These are phyloP conservation scores for Boletus rubropictus DNA, from an alignment of 768 basidiomycete species.

Conservation along the genomic window DNA sequence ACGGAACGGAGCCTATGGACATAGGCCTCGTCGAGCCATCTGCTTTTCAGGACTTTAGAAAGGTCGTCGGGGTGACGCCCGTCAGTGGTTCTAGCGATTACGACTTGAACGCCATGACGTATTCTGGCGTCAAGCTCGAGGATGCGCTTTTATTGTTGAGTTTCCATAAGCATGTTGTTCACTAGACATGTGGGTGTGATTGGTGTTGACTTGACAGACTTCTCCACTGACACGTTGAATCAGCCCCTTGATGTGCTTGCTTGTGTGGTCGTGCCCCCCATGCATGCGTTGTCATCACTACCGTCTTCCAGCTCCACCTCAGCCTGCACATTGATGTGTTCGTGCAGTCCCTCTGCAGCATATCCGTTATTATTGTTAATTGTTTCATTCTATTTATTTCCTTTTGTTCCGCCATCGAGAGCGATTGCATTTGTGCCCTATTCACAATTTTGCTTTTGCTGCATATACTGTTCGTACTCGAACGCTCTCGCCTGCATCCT, in stretches of 20 bases:
- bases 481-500: slow-evolving; percentile 10
- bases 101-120: slow-evolving; percentile 27
- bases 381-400: slow-evolving; percentile 25
- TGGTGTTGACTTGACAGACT: neutral
- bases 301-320: slow-evolving; percentile 6
- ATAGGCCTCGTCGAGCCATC: slow-evolving; percentile 37
- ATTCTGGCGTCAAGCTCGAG: slow-evolving; percentile 59
- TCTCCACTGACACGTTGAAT: slow-evolving; percentile 9
- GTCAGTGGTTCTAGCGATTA: slow-evolving; percentile 22
- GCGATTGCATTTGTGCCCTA: slow-evolving; percentile 7
- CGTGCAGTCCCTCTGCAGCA: slow-evolving; percentile 19
- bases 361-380: slow-evolving; percentile 36
- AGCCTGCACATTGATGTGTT: slow-evolving; percentile 7
- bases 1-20: slow-evolving; percentile 28
- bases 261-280: slow-evolving; percentile 20
- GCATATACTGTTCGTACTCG: slow-evolving; percentile 12
- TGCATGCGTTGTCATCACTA: slow-evolving; percentile 5
- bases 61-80: slow-evolving; percentile 29
- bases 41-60: slow-evolving; percentile 45
- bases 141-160: slow-evolving; percentile 69
- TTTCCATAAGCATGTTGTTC: slow-evolving; percentile 65
- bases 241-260: slow-evolving; percentile 13
- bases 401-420: slow-evolving; percentile 2
- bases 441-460: slow-evolving; percentile 11
- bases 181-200: slow-evolving; percentile 34